phyloP scores from a whole-genome alignment of 2,329 filamentous ascomycete species.

The Lachnum nothofagi region DNA sequence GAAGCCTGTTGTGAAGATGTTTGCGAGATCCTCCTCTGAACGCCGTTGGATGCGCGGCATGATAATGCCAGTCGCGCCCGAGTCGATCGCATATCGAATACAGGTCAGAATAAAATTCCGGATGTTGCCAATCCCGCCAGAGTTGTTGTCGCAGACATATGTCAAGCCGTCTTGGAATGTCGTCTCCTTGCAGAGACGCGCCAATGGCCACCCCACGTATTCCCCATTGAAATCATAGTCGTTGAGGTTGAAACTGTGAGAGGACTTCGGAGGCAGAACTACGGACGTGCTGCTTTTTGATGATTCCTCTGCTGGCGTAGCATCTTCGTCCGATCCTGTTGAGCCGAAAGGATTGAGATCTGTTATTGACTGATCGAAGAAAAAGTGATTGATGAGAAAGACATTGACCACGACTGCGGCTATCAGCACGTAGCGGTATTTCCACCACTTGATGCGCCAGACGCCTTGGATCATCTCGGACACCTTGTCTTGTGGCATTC shows the following conservation, averaged over 20 bases:
- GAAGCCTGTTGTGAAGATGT: conserved; percentile 37
- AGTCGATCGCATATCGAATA: conserved; percentile 45
- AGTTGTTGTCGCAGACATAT: conserved; percentile 48
- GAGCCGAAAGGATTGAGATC: conserved; percentile 13
- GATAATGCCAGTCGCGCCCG: conserved; percentile 42
- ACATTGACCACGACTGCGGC: conserved; percentile 20
- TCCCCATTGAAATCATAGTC: conserved; percentile 38
- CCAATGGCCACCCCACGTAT: conserved; percentile 38
- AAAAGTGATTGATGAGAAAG: conserved; percentile 25
- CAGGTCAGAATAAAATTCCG: conserved; percentile 48
- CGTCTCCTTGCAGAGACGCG: conserved; percentile 41
- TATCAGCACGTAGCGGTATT: conserved; percentile 23
- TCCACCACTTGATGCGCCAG: conserved; percentile 25
- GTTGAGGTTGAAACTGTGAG: conserved; percentile 18
- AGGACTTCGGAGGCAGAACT: conserved; percentile 1
- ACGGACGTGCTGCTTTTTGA: conserved; percentile 1
- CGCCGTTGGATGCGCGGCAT: conserved; percentile 44
- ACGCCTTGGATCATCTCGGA: conserved; percentile 24
- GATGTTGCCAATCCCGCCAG: conserved; percentile 47
- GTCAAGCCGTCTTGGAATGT: conserved; percentile 40
- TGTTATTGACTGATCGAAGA: conserved; percentile 18
- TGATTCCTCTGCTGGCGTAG: not conserved
- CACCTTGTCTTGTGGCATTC: conserved; percentile 9
- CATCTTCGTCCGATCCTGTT: not conserved
- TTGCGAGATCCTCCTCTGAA: conserved; percentile 38